Base-by-base conservation (phyloP, 352 stramenopile genomes). In the Halophytophthora polymorphica region DNA sequence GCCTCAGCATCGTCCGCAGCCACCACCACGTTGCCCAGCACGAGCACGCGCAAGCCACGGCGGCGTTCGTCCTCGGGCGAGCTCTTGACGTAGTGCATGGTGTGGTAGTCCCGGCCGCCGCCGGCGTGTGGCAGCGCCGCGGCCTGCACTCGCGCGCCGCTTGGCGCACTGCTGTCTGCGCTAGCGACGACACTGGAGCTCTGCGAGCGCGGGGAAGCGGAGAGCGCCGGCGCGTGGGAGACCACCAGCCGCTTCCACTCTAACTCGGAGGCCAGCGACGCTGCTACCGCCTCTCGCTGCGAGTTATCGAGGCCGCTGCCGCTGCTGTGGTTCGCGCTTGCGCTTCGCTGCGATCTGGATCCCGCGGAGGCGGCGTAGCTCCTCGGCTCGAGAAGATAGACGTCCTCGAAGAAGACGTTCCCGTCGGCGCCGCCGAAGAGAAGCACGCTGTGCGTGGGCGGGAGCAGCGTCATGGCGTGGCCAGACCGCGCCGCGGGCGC, bases 21-120 rank as follows among this genome's bases (percentile, higher is more conserved):
- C n/a, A 89, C 62, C 8, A 86, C 40, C 1, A 82, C 58, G 57
- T 89, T 89, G 11, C 79, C 79, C 12, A 90, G 34, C 12, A 90
- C 69, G 23, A 90, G 66, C 48, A 90, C 72, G 42, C 77, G 65
- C 43, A 83, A 61, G 8, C 76, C 79, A 11, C 45, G 50, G 8
- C 40, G 35, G 5, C 28, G 41, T 44, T 78, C 71, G 13, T 86
- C 70, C 23, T 71, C 55, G 4, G 17, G 45, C 14, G 63, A 52
- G 17, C 61, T 52, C 28, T 73, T 53, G 7, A 88, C 61, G 49
- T 90, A 90, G 60, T 90, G 80, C 77, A 90, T 88, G 11, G 73
- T 72, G 60, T 88, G 77, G 51, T 85, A 77, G 52, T 86, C 73
- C 33, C 80, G 73, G 22, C 61, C 61, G 45, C 51, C 41, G 48